phyloP scores from a whole-genome alignment of 306 rosid species.

The Vicia villosa region DNA sequence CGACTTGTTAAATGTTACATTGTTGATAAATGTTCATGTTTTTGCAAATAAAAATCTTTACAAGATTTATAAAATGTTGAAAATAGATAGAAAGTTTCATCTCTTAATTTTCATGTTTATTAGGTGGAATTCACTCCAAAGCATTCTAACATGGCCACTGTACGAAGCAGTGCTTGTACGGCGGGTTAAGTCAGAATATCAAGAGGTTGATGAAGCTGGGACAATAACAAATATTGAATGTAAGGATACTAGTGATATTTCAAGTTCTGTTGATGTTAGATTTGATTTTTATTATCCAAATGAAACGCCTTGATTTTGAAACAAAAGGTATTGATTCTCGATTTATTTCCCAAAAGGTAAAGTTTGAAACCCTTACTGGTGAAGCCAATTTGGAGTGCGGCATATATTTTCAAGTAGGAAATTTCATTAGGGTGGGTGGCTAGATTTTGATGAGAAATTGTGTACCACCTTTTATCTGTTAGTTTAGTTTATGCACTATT shows the following conservation, averaged over 20 bases:
- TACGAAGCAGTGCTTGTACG: constrained; percentile 74
- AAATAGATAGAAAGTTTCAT: constrained; percentile 31
- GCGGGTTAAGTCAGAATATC: constrained; percentile 91
- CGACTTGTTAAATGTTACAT: constrained; percentile 27
- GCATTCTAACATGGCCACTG: constrained; percentile 49
- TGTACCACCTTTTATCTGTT: constrained; percentile 25
- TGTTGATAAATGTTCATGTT: constrained; percentile 8
- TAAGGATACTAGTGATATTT: constrained; percentile 72
- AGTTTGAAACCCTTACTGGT: constrained; percentile 35
- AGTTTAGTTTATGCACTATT: constrained; percentile 34
- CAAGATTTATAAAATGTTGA: background rate
- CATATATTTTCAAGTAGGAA: constrained; percentile 40
- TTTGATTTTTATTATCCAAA: constrained; percentile 55
- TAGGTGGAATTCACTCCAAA: constrained; percentile 69
- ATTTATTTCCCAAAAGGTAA: constrained; percentile 24
- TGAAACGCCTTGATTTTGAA: constrained; percentile 40
- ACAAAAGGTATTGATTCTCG: constrained; percentile 25
- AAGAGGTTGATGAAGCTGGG: constrained; percentile 68
- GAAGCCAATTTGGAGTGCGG: constrained; percentile 38
- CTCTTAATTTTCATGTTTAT: constrained; percentile 30
- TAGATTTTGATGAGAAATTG: constrained; percentile 37
- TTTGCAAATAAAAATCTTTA: background rate
- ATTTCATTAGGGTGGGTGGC: constrained; percentile 34
- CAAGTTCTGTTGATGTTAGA: constrained; percentile 71
- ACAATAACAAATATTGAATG: constrained; percentile 81